phyloP scores from a whole-genome alignment of 805 yeast species.

The Zygotorulaspora danielsina region DNA sequence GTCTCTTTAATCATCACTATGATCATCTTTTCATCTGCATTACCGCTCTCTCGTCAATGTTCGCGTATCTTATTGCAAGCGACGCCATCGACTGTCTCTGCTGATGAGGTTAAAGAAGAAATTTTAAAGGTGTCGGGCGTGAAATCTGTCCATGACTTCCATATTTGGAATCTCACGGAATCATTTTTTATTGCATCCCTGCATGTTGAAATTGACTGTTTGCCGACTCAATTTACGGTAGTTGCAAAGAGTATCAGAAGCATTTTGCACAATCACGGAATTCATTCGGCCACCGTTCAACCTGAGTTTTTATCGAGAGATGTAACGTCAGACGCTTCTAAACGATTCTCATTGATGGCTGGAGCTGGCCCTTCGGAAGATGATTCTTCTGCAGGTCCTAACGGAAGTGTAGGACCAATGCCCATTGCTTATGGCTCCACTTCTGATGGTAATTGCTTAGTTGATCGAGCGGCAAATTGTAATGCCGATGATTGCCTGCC shows the following conservation, averaged over 20 bases:
- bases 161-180: constrained; percentile 93
- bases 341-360: constrained; percentile 36
- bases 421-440: constrained; percentile 36
- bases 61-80: constrained; percentile 89
- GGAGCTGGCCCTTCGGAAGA: constrained; percentile 15
- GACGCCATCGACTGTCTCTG: constrained; percentile 78
- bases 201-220: constrained; percentile 69
- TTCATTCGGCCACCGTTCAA: constrained; percentile 92
- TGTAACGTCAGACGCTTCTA: constrained; percentile 33
- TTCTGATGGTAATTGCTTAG: constrained; percentile 40
- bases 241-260: constrained; percentile 72
- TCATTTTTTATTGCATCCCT: constrained; percentile 80
- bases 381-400: constrained; percentile 14
- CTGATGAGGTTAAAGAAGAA: constrained; percentile 66
- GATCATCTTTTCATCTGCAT: constrained; percentile 85
- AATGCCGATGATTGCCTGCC: constrained; percentile 43
- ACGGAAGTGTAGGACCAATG: constrained; percentile 10
- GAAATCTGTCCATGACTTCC: constrained; percentile 87
- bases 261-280: constrained; percentile 76
- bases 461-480: constrained; percentile 52
- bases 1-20: constrained; percentile 81
- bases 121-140: constrained; percentile 68
- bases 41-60: constrained; percentile 83
- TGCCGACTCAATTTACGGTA: constrained; percentile 62
- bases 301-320: constrained; percentile 67